Evolutionary conservation across 192 early-diverging fungal genomes (phyloP).

Genomic region (Chytriomyces sp.): DNA sequence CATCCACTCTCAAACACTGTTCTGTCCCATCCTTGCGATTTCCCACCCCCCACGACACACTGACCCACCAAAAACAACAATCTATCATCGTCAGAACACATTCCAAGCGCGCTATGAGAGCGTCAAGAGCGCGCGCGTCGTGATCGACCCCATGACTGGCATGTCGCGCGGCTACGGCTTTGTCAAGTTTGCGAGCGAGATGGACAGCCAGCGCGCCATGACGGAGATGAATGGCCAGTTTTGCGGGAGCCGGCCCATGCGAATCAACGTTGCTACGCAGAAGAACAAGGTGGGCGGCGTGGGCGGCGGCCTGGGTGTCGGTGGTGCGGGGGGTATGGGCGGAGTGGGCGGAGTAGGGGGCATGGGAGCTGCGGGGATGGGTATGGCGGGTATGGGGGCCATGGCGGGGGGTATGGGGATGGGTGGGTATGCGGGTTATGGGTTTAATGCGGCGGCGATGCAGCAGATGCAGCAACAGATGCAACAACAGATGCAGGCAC

Average conservation of each 20-base stretch:
- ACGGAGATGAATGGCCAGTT: slow-evolving; percentile 86
- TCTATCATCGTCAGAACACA: slow-evolving; percentile 69
- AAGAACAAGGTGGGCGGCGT: slow-evolving; percentile 36
- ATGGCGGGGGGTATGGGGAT: slow-evolving; percentile 5
- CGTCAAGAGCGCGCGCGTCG: slow-evolving; percentile 90
- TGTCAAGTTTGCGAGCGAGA: slow-evolving; percentile 86
- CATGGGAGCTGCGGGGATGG: slow-evolving; percentile 4
- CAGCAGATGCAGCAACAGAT: slow-evolving; percentile 28
- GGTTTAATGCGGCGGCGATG: slow-evolving; percentile 18
- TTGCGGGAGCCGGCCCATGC: slow-evolving; percentile 83
- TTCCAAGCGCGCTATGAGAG: slow-evolving; percentile 86
- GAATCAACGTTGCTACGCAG: slow-evolving; percentile 86
- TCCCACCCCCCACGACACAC: too few relatives aligned
- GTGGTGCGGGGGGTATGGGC: not conserved
- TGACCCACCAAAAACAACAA: too few relatives aligned
- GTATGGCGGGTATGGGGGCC: not conserved
- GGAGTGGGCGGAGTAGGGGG: not conserved
- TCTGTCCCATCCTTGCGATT: too few relatives aligned
- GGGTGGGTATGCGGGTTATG: slow-evolving; percentile 27
- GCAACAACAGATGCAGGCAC: slow-evolving; percentile 19
- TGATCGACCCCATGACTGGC: slow-evolving; percentile 82
- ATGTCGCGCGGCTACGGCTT: slow-evolving; percentile 88
- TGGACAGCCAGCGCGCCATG: slow-evolving; percentile 86
- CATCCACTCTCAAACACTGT: too few relatives aligned
- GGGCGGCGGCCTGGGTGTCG: not conserved